A percentile compares a stretch with the other conserved stretches of the same genome.
phyloP scores from a whole-genome alignment of 2,329 filamentous ascomycete species.

The Cladophialophora bantiana region DNA sequence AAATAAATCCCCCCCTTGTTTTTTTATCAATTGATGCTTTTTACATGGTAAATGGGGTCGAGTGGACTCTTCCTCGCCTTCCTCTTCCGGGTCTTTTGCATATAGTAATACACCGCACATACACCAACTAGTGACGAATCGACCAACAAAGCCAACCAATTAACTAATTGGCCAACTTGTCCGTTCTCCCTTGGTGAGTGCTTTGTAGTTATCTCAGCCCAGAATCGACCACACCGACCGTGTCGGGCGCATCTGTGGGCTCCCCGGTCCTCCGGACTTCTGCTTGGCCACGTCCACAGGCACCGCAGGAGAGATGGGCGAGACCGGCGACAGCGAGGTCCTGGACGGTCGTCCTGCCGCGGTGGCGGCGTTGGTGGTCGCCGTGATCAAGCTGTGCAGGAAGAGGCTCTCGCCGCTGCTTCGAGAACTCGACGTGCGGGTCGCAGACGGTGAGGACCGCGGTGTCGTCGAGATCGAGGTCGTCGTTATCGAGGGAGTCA shows the following conservation, averaged over 20 bases:
- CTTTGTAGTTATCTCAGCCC: neutral
- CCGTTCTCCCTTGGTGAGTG: neutral
- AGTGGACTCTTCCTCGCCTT: neutral
- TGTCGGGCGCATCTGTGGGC: neutral
- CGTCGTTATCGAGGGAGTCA: neutral
- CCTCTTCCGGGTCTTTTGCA: neutral
- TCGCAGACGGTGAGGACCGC: neutral
- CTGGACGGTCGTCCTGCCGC: neutral
- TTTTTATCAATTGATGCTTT: too few relatives aligned
- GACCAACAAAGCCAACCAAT: neutral
- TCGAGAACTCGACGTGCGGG: neutral
- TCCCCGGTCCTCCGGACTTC: neutral
- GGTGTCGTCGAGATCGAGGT: neutral
- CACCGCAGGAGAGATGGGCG: neutral
- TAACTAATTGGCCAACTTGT: neutral
- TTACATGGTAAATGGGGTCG: neutral
- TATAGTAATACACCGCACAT: too few relatives aligned
- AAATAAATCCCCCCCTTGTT: neutral
- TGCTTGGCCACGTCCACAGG: neutral
- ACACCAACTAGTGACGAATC: too few relatives aligned
- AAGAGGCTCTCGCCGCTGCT: slow-evolving; percentile 9
- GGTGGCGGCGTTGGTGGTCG: slow-evolving; percentile 3
- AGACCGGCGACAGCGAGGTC: neutral
- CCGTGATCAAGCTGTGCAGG: slow-evolving; percentile 14
- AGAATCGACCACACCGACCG: neutral